Conservation (phyloP, 2,329 filamentous ascomycete genomes). For the Fusarium incarnatum region DNA sequence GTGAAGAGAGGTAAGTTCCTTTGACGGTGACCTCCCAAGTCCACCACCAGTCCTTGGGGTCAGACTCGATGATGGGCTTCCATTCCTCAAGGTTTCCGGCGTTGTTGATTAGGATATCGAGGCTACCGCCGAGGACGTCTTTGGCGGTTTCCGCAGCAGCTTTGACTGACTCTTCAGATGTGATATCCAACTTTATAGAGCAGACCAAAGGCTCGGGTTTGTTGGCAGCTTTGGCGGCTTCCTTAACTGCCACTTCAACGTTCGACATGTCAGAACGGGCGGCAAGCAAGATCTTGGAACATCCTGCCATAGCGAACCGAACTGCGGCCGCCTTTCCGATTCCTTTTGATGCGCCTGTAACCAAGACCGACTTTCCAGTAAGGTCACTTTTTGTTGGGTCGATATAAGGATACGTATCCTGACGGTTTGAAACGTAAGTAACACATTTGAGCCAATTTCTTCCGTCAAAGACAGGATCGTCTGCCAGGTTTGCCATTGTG, state of each 20-base stretch:
- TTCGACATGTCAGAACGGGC: constrained; percentile 60
- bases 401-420: constrained; percentile 61
- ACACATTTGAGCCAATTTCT: neutral
- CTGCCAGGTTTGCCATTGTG: neutral
- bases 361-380: constrained; percentile 48
- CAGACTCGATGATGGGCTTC: constrained; percentile 50
- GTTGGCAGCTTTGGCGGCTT: constrained; percentile 49
- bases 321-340: constrained; percentile 62
- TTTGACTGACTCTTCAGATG: constrained; percentile 48
- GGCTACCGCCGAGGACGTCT: constrained; percentile 45
- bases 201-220: constrained; percentile 51
- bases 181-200: constrained; percentile 55
- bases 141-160: constrained; percentile 44
- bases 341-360: neutral
- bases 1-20: constrained; percentile 59
- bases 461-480: neutral
- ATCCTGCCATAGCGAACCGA: constrained; percentile 66
- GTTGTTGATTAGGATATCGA: constrained; percentile 60
- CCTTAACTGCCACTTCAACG: constrained; percentile 47
- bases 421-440: neutral
- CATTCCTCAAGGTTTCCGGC: constrained; percentile 55
- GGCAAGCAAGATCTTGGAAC: constrained; percentile 62
- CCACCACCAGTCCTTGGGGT: constrained; percentile 57
- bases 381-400: constrained; percentile 55
- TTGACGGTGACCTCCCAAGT: constrained; percentile 64